Percentiles rank a stretch among this genome's conserved stretches.
Evolutionary conservation across 768 basidiomycete species (phyloP).

Genomic region (Harrya chromipes): DNA sequence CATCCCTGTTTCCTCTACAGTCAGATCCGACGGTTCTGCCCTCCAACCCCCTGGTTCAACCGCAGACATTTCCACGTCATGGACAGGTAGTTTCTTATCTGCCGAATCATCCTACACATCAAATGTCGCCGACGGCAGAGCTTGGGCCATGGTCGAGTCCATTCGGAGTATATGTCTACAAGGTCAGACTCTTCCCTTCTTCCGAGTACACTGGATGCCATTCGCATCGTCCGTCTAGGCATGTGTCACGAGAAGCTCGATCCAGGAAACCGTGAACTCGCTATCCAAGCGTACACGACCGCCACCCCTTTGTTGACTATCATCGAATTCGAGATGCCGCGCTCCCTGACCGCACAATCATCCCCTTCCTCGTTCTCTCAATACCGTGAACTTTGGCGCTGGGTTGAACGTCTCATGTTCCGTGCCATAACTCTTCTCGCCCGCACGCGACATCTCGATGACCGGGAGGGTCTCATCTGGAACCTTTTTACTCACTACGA

Average conservation of each 20-base stretch:
- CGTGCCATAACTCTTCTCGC: conserved; percentile 70
- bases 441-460: conserved; percentile 37
- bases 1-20: conserved; percentile 43
- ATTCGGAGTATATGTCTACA: conserved; percentile 75
- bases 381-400: conserved; percentile 83
- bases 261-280: conserved; percentile 44
- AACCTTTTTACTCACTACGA: conserved; percentile 60
- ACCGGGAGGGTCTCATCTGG: conserved; percentile 49
- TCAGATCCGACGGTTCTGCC: conserved; percentile 39
- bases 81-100: conserved; percentile 49
- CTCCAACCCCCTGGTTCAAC: conserved; percentile 36
- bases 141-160: conserved; percentile 71
- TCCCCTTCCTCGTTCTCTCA: conserved; percentile 51
- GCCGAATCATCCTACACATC: conserved; percentile 39
- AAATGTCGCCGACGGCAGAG: conserved; percentile 65
- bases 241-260: conserved; percentile 69
- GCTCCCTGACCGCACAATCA: conserved; percentile 22
- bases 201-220: background rate
- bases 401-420: conserved; percentile 80
- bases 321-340: conserved; percentile 46
- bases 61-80: conserved; percentile 43
- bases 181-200: conserved; percentile 44
- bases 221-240: conserved; percentile 41
- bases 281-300: conserved; percentile 55
- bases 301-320: conserved; percentile 53